Evolutionary conservation across 2,329 filamentous ascomycete species (phyloP), one percentile per base, ranked within the genome.

Genomic region (Purpureocillium lavendulum): DNA sequence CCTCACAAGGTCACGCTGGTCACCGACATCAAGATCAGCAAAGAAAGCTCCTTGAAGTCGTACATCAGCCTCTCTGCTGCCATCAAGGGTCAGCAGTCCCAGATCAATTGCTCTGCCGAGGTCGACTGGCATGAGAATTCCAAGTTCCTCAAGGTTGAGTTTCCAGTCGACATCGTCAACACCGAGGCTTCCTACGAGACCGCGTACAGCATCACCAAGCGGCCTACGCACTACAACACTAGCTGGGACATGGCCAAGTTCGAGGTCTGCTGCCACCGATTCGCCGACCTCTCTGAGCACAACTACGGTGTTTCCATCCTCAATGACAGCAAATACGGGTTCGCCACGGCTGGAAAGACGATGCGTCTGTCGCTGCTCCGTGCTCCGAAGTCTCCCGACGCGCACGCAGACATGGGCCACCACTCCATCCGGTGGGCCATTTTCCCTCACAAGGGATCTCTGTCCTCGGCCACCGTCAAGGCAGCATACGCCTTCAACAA

Each of bases 121-220:
- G 86, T 97, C n/a, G 87, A 96, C 57, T 98, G 92, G 92, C 84
- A 83, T 50, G 92, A 98, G 62, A 87, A 80, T 11, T 96, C 92
- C 83, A 94, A 92, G 58, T 97, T 97, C 71, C 75, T 98, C 56
- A 98, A 98, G 70, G 90, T 97, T 37, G 92, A 98, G 60, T 98
- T 98, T 65, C 90, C 92, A 0, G 89, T 96, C 46, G 83, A 94
- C 53, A 74, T 97, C 46, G 77, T 80, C 50, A 96, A 90, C 62
- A 94, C 84, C 0, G 88, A 96, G 62, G 92, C 92, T 26, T 86
- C 81, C 11, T 98, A 98, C 60, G 92, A 98, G 62, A 94, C 87
- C 7, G 89, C 95, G 54, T 97, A 87, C 55, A 90, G 90, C 50
- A 79, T 96, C 50, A 82, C 92, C 46, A 80, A 80, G 49, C 78